Evolutionary conservation across 2,329 filamentous ascomycete species (phyloP).

Genomic region (Calonectria crousiana): DNA sequence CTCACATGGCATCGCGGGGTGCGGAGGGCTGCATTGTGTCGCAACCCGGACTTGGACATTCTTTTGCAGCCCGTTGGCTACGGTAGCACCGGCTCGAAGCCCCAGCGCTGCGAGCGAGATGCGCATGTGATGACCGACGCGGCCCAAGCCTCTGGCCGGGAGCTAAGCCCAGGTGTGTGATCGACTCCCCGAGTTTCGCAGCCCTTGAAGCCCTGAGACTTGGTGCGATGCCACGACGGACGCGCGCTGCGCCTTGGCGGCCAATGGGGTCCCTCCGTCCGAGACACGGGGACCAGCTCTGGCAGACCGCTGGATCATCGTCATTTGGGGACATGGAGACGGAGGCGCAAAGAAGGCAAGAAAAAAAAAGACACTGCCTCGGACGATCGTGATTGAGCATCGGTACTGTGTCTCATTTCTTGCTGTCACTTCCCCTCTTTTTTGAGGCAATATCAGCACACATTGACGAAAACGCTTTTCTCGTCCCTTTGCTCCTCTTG

Average conservation of each 20-base stretch:
- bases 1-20: conserved; percentile 4
- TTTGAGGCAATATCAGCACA: background rate
- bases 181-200: background rate
- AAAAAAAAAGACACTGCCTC: background rate
- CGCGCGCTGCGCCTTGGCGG: background rate
- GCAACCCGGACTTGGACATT: background rate
- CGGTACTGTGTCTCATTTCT: background rate
- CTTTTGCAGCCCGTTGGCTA: background rate
- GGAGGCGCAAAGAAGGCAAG: background rate
- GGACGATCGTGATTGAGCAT: background rate
- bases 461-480: background rate
- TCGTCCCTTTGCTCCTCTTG: background rate
- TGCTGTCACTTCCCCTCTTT: background rate
- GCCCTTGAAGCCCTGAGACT: background rate
- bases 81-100: too few species aligned
- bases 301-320: conserved; percentile 9
- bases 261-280: conserved; percentile 2
- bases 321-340: background rate
- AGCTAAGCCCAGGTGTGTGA: background rate
- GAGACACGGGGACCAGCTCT: conserved; percentile 13
- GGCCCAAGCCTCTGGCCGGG: background rate
- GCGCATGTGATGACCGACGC: background rate
- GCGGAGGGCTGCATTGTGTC: background rate
- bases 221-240: background rate
- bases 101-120: background rate